Evolutionary conservation across 345 rosid species (phyloP), one percentile per base, ranked within the genome.

Genomic region (Aquilaria malaccensis): DNA sequence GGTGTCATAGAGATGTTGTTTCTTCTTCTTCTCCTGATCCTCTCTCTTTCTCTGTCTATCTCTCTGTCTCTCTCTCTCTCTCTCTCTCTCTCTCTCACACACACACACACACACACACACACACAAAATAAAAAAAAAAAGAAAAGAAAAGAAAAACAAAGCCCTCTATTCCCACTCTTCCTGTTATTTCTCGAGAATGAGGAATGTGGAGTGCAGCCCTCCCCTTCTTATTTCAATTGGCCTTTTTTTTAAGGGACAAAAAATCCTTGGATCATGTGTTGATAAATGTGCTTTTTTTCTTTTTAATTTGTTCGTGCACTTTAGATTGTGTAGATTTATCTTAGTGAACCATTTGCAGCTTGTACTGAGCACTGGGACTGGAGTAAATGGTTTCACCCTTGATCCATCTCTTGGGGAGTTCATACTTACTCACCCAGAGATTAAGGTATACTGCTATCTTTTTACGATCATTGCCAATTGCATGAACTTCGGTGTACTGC

Each of bases 361-460:
- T 77, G 99, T 94, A 62, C 61, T 94, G 61, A 94, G 93, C 83
- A 83, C 93, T 48, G 97, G 99, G 57, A 55, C 48, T 11, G 99
- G 99, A 64, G 97, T 91, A 55, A 77, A 94, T n/a, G 96, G 96
- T 2, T 94, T 94, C 77, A 91, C 99, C 59, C 81, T 94, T 12
- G 97, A 94, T 73, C 99, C 99, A n/a, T 94, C 96, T 67, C 87
- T 91, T 54, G 97, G 99, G 60, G 99, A 94, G 78, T 94, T 94
- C 84, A 86, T 94, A 62, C 84, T 94, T 41, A 94, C 99, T 61
- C 95, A 86, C 75, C 91, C 99, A n/a, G 81, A 86, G 63, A 85
- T 94, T 29, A 88, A 85, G 97, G 99, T 94, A 79, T 64, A 22
- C 49, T n/a, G 49, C 15, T 37, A 37, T 37, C 3, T 37, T 14